Evolutionary conservation across 495 filamentous ascomycete species (phyloP).

Genomic region (Podospora anserina): DNA sequence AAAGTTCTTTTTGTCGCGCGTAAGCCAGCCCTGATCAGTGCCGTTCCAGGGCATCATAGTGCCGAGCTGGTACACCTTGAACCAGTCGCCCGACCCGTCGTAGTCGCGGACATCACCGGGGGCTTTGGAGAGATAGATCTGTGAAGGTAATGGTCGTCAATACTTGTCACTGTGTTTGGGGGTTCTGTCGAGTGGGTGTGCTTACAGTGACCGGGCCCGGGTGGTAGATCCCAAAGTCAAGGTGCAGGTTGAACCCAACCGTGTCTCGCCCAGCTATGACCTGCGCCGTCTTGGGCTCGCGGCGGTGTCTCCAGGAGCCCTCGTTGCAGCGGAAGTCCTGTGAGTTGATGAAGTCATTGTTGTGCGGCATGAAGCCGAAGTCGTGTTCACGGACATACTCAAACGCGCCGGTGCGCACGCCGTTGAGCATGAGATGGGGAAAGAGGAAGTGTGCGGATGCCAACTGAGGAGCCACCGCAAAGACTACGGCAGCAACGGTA

Average conservation of each 20-base stretch:
- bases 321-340: constrained; percentile 32
- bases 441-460: constrained; percentile 24
- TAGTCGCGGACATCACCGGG: constrained; percentile 41
- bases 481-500: constrained; percentile 6
- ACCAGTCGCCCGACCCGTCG: constrained; percentile 48
- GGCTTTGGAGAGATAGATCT: constrained; percentile 45
- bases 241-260: constrained; percentile 26
- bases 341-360: constrained; percentile 40
- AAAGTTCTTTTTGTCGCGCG: constrained; percentile 18
- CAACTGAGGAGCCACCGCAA: constrained; percentile 15
- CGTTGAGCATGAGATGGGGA: constrained; percentile 26
- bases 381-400: constrained; percentile 32
- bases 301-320: constrained; percentile 19
- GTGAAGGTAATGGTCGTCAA: no score
- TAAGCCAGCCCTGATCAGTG: constrained; percentile 25
- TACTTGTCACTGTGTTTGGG: no score
- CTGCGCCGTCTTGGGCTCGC: constrained; percentile 21
- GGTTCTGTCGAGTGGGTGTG: no score
- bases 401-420: constrained; percentile 35
- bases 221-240: constrained; percentile 27
- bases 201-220: constrained; percentile 15
- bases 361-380: constrained; percentile 41
- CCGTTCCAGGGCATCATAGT: constrained; percentile 21
- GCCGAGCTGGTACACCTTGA: constrained; percentile 43
- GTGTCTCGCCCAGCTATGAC: constrained; percentile 19